Conservation (phyloP, 2,329 filamentous ascomycete species). For the Penicillium sp. region DNA sequence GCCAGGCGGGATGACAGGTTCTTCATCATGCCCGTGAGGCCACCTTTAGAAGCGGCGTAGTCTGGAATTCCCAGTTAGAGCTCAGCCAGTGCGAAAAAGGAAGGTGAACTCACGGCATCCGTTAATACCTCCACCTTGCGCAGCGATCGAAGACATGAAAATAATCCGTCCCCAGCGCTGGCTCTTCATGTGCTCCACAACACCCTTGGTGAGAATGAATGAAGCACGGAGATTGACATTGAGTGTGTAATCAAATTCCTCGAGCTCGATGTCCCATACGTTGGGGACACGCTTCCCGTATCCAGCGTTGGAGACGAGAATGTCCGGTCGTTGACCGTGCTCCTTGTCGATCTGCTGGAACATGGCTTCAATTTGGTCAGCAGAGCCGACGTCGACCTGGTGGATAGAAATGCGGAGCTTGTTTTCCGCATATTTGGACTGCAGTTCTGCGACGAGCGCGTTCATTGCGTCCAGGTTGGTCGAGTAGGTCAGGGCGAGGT, state of each 20-base stretch:
- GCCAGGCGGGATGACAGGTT: constrained; percentile 61
- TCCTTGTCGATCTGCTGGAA: constrained; percentile 54
- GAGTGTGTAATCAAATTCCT: constrained; percentile 64
- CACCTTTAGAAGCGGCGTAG: constrained; percentile 61
- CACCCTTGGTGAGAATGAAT: constrained; percentile 61
- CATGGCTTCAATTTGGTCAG: constrained; percentile 54
- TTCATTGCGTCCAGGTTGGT: constrained; percentile 50
- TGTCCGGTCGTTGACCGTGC: constrained; percentile 59
- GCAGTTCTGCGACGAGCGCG: constrained; percentile 45
- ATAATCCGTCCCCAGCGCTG: constrained; percentile 64
- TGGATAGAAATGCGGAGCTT: constrained; percentile 52
- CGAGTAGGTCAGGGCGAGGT: constrained; percentile 60
- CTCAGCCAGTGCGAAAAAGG: not conserved
- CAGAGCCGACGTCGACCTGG: constrained; percentile 57
- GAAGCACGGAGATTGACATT: constrained; percentile 62
- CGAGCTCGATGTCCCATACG: constrained; percentile 59
- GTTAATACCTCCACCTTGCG: constrained; percentile 63
- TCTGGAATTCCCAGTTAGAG: constrained; percentile 24
- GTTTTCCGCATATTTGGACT: constrained; percentile 27
- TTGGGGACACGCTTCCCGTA: constrained; percentile 60
- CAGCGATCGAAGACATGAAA: constrained; percentile 63
- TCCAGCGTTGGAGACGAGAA: constrained; percentile 66
- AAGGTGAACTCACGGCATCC: constrained; percentile 48
- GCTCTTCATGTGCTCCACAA: constrained; percentile 60
- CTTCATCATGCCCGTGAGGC: constrained; percentile 63